Evolutionary conservation across 495 filamentous ascomycete species (phyloP).

Genomic region (Penicillium soppii): DNA sequence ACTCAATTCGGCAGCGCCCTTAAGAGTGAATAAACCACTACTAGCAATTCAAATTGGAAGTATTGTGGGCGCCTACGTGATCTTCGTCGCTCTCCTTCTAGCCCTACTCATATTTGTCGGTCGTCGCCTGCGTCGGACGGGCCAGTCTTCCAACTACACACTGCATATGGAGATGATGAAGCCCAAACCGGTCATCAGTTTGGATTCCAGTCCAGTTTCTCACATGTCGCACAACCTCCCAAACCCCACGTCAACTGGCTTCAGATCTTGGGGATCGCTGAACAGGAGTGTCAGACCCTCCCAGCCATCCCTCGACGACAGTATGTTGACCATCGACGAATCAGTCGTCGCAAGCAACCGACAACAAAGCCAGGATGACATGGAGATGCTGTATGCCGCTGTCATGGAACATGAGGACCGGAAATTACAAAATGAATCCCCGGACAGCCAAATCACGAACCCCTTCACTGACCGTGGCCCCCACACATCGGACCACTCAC

Average conservation of each 20-base stretch:
- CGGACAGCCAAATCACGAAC: slow-evolving; percentile 37
- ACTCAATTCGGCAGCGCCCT: slow-evolving; percentile 5
- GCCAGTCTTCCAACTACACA: slow-evolving; percentile 51
- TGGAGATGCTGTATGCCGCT: slow-evolving; percentile 86
- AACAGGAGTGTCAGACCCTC: slow-evolving; percentile 32
- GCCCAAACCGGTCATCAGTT: slow-evolving; percentile 50
- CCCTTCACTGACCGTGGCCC: slow-evolving; percentile 38
- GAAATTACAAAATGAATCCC: slow-evolving; percentile 30
- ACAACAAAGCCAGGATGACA: slow-evolving; percentile 69
- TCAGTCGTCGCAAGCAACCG: slow-evolving; percentile 71
- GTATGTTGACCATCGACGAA: slow-evolving; percentile 67
- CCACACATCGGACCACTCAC: slow-evolving; percentile 12
- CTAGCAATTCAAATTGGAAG: slow-evolving; percentile 75
- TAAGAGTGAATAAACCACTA: slow-evolving; percentile 49
- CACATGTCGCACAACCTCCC: slow-evolving; percentile 39
- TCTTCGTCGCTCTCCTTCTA: slow-evolving; percentile 68
- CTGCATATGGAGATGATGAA: slow-evolving; percentile 65
- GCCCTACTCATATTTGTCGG: slow-evolving; percentile 64
- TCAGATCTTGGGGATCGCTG: slow-evolving; percentile 45
- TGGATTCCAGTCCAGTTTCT: slow-evolving; percentile 48
- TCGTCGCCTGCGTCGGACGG: slow-evolving; percentile 54
- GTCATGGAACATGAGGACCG: slow-evolving; percentile 78
- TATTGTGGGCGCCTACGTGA: slow-evolving; percentile 75
- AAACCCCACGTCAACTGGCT: slow-evolving; percentile 38
- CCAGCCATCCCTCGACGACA: slow-evolving; percentile 43